A percentile compares a stretch with the other conserved stretches of the same genome.
phyloP scores from a whole-genome alignment of 441 rosid species.

The Aleurites moluccanus region DNA sequence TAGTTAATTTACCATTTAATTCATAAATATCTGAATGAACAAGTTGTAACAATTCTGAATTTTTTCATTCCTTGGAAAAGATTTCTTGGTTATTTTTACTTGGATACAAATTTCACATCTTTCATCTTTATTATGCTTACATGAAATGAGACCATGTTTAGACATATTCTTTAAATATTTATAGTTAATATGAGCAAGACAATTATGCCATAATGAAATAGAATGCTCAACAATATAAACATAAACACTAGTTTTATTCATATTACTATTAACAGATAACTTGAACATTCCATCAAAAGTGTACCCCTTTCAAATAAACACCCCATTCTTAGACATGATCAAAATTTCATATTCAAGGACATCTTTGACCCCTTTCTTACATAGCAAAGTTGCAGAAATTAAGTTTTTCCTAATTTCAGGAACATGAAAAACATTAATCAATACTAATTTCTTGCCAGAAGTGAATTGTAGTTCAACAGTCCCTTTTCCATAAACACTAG shows the following conservation, averaged over 20 bases:
- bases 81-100: neutral
- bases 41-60: too few relatives aligned
- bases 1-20: too few relatives aligned
- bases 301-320: slow-evolving; percentile 1
- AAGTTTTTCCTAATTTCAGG: neutral
- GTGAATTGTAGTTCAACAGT: neutral
- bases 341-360: neutral
- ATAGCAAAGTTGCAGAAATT: neutral
- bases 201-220: too few relatives aligned
- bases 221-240: too few relatives aligned
- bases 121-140: neutral
- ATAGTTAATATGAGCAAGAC: neutral
- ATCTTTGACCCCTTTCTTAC: neutral
- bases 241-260: too few relatives aligned
- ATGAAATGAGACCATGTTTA: neutral
- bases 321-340: neutral
- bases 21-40: too few relatives aligned
- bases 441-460: slow-evolving; percentile 6
- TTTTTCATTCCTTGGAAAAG: too few relatives aligned
- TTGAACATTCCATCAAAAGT: slow-evolving; percentile 13
- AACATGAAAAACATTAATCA: neutral
- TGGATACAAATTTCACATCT: neutral
- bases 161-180: too few relatives aligned
- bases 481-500: neutral
- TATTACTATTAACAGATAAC: neutral